Evolutionary conservation across 495 filamentous ascomycete genomes (phyloP).

Genomic region (Aspergillus kassunensis): DNA sequence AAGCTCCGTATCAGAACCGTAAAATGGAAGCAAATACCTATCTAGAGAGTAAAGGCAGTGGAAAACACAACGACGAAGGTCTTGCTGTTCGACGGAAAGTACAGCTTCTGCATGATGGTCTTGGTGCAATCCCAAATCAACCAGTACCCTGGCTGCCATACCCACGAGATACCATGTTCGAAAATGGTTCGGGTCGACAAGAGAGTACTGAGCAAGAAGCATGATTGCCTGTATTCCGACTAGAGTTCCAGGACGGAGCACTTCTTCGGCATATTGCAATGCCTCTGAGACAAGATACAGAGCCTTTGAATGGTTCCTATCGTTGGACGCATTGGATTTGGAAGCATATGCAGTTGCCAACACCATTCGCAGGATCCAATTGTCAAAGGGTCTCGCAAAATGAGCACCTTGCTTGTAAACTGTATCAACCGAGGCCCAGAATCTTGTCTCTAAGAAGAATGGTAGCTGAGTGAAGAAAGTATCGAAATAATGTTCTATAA

Average conservation of each 20-base stretch:
- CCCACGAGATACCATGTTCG: slow-evolving; percentile 89
- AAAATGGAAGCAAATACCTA: slow-evolving; percentile 37
- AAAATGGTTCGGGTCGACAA: slow-evolving; percentile 83
- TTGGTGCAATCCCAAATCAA: slow-evolving; percentile 87
- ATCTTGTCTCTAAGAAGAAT: slow-evolving; percentile 67
- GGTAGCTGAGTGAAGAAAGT: slow-evolving; percentile 77
- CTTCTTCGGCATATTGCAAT: slow-evolving; percentile 69
- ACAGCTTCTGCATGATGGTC: slow-evolving; percentile 67
- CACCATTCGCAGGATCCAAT: slow-evolving; percentile 85
- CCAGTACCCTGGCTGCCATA: slow-evolving; percentile 74
- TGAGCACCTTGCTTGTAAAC: slow-evolving; percentile 64
- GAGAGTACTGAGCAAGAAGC: slow-evolving; percentile 80
- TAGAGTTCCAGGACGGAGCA: slow-evolving; percentile 76
- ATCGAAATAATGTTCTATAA: slow-evolving; percentile 78
- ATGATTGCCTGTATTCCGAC: slow-evolving; percentile 79
- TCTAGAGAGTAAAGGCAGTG: slow-evolving; percentile 85
- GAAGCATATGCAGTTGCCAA: slow-evolving; percentile 74
- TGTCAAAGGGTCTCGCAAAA: slow-evolving; percentile 65
- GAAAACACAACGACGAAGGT: slow-evolving; percentile 74
- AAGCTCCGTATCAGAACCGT: background rate
- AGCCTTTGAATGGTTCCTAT: slow-evolving; percentile 60
- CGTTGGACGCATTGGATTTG: slow-evolving; percentile 62
- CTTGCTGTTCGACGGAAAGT: slow-evolving; percentile 59
- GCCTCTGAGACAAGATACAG: slow-evolving; percentile 65
- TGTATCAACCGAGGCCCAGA: slow-evolving; percentile 72